A percentile compares a stretch with the other conserved stretches of the same genome.
Conservation (phyloP, 2,329 filamentous ascomycete species). For the Fusarium torulosum region DNA sequence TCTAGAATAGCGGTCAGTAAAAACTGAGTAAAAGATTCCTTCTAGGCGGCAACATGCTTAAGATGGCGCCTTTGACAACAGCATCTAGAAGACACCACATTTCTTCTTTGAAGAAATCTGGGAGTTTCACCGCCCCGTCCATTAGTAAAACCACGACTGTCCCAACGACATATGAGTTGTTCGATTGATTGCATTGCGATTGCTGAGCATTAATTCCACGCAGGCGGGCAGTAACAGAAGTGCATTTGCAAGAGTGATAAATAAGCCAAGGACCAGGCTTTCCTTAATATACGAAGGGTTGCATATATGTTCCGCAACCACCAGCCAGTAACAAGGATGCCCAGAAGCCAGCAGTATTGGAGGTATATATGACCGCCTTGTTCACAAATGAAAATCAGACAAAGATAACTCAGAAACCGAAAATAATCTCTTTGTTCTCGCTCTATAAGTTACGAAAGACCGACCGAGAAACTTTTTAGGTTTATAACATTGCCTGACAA, state of each 20-base stretch:
- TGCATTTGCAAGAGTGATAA: neutral
- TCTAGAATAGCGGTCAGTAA: constrained; percentile 6
- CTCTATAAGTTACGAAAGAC: neutral
- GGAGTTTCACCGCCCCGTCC: neutral
- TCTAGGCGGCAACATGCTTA: constrained; percentile 12
- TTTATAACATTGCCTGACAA: too few species aligned
- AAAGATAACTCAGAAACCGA: neutral
- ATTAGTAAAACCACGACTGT: neutral
- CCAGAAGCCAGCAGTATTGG: neutral
- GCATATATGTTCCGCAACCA: neutral
- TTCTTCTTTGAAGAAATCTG: neutral
- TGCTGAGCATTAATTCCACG: neutral
- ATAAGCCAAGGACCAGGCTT: neutral
- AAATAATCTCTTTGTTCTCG: neutral
- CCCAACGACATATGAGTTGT: neutral
- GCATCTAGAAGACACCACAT: neutral
- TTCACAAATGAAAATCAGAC: neutral
- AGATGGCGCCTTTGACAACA: constrained; percentile 5
- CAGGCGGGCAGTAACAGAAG: neutral
- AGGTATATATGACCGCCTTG: neutral
- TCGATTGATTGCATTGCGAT: neutral
- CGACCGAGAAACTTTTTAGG: too few species aligned
- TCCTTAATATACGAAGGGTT: neutral
- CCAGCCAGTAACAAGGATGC: neutral
- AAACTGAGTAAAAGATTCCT: neutral